Evolutionary conservation across 2,329 filamentous ascomycete species (phyloP).

Genomic region (Hortaea werneckii): DNA sequence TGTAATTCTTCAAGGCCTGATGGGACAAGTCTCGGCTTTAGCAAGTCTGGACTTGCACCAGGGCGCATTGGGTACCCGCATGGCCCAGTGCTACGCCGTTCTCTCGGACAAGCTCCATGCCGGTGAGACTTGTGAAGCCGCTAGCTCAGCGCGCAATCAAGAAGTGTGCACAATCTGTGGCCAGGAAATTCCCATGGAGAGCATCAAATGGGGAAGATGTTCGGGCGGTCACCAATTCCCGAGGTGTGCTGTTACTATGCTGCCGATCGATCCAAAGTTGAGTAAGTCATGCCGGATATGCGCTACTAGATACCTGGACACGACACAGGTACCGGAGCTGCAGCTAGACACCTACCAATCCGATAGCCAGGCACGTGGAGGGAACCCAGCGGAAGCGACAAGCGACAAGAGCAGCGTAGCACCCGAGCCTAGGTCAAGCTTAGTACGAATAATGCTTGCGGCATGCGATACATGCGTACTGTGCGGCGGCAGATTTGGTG

Average conservation of each 20-base stretch:
- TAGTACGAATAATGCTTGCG: slow-evolving; percentile 5
- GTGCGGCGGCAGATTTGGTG: slow-evolving; percentile 29
- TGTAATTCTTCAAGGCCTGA: background rate
- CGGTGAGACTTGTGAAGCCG: background rate
- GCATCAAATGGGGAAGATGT: slow-evolving; percentile 39
- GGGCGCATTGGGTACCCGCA: background rate
- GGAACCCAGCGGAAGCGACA: no score
- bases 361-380: no score
- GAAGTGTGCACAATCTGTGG: slow-evolving; percentile 47
- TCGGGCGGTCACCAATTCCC: slow-evolving; percentile 42
- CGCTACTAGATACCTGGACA: slow-evolving; percentile 37
- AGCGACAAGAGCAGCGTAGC: no score
- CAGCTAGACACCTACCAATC: no score
- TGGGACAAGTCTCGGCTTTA: background rate
- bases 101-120: background rate
- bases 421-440: slow-evolving; percentile 5
- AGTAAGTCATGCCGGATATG: slow-evolving; percentile 47
- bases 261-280: slow-evolving; percentile 43
- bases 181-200: slow-evolving; percentile 37
- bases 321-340: slow-evolving; percentile 23
- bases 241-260: slow-evolving; percentile 45
- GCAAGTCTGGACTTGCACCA: background rate
- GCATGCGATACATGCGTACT: slow-evolving; percentile 28
- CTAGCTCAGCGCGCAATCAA: slow-evolving; percentile 14
- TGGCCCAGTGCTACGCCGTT: background rate